Base-by-base conservation (phyloP, 2,329 filamentous ascomycete species). In the Orbilia ellipsospora region DNA sequence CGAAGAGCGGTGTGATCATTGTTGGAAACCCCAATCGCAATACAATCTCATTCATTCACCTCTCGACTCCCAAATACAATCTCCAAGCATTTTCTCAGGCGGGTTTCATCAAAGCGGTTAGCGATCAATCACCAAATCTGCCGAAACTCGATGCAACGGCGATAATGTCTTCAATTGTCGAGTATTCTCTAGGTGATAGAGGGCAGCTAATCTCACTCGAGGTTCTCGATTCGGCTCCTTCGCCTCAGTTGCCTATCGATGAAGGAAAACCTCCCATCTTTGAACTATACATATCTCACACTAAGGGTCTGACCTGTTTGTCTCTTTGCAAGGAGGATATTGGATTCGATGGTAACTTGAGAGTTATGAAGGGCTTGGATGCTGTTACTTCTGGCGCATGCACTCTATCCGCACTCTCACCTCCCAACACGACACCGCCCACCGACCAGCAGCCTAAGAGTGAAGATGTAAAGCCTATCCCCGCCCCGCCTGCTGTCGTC, bases 281-380 rank as follows among this genome's bases (percentile, higher is more conserved):
- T 80, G 95, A 99, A 84, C 86, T 99, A 8, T 99, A 99, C 81
- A 91, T 93, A 36, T 96, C 97, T 90, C 94, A 99, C 82, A 97
- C 95, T 10, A 96, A 93, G 84, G 95, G 95, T 76, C 93, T 98
- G n/a, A 94, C 94, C 16, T 94, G 92, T 80, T 82, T 98, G 63
- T 90, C 89, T 77, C 89, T 99, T 81, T 94, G 91, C 82, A 92
- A 94, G 81, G 88, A 90, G 61, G 94, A 98, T 82, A 86, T 99
- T 57, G 95, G 96, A 31, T 98, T 94, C 94, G 91, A 90, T 79
- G 88, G 89, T 79, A 92, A 97, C 77, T 94, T 93, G 83, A 96
- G 96, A 85, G 92, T 96, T 63, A 85, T 97, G 45, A 85, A 90
- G 64, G 87, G 91, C 0, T 88, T 95, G 45, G 90, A 96, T 82